Base-by-base conservation (phyloP, 306 rosid genomes). In the Vigna nakashimae region DNA sequence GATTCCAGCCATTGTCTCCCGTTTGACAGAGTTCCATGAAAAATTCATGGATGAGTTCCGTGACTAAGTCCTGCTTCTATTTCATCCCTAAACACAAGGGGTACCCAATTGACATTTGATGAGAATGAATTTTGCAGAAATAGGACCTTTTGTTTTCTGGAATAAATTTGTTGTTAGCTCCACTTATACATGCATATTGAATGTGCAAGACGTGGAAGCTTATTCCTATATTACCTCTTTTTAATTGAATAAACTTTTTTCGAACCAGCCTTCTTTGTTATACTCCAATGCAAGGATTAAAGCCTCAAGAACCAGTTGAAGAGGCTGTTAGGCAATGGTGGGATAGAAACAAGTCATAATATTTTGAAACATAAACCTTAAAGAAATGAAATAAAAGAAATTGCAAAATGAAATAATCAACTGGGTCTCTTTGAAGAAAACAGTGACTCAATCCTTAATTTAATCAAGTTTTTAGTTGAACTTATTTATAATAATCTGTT, bases 11-110 rank as follows among this genome's bases (percentile, higher is more conserved):
- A 48, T 96, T 7, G 90, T 90, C 55, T 17, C 86, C 43, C 94
- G 96, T 15, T 78, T 96, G 85, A 91, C 96, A 0, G 96, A 91
- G 84, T 96, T 96, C 84, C 99, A 96, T 69, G 17, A 79, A 70
- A 80, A 83, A 20, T 91, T 96, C 89, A 86, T 89, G 94, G 84
- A 90, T 49, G 89, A 91, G 88, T 92, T 84, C 18, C 94, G 91
- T 9, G 80, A 82, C 69, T 91, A 82, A 91, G 82, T 13, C 55
- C 40, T 71, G 1, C 2, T 65, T 18, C 10, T 63, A 28, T 10
- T 38, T 30, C 24, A 13, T 20, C 17, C 67, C 38, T 64, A 26
- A 12, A n/a, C 72, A 78, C 55, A 63, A 4, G 66, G 85, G 76
- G 30, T 81, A 42, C 38, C 49, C 84, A 65, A 15, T 69, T 59